These are phyloP conservation scores for Leccinum boreale DNA, from an alignment of 768 basidiomycete species.

Conservation along the genomic window DNA sequence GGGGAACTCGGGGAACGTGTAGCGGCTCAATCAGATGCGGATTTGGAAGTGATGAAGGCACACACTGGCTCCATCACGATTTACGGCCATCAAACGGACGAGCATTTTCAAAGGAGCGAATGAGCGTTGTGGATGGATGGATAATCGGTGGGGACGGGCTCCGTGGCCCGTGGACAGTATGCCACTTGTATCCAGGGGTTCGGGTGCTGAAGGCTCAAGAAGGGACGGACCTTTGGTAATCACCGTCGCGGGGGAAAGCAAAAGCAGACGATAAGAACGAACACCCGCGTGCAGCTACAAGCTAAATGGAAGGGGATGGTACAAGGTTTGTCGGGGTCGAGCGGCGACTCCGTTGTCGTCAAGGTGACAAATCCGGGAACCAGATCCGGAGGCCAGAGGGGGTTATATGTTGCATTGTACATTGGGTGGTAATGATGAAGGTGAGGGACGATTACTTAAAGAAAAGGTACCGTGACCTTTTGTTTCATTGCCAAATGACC, in stretches of 20 bases:
- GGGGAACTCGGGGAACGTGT: not conserved
- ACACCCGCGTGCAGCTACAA: not conserved
- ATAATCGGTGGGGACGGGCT: not conserved
- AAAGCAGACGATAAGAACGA: not conserved
- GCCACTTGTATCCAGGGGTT: not conserved
- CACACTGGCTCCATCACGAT: not conserved
- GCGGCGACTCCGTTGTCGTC: not conserved
- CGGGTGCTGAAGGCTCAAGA: not conserved
- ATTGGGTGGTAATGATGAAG: not conserved
- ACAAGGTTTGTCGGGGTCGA: not conserved
- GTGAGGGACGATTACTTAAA: not conserved
- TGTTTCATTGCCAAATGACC: not conserved
- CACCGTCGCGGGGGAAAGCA: not conserved
- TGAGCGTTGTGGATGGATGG: not conserved
- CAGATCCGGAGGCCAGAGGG: not conserved
- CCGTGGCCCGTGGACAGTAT: not conserved
- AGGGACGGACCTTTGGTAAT: not conserved
- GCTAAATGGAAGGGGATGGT: not conserved
- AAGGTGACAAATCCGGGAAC: not conserved
- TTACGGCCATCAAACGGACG: not conserved
- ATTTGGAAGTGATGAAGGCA: not conserved
- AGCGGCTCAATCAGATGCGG: not conserved
- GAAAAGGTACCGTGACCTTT: not conserved
- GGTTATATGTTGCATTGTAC: not conserved
- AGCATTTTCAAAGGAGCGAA: not conserved